A percentile compares a stretch with the other conserved stretches of the same genome.
Evolutionary conservation across 495 filamentous ascomycete species (phyloP).

Genomic region (Penicillium psychrofluorescens): DNA sequence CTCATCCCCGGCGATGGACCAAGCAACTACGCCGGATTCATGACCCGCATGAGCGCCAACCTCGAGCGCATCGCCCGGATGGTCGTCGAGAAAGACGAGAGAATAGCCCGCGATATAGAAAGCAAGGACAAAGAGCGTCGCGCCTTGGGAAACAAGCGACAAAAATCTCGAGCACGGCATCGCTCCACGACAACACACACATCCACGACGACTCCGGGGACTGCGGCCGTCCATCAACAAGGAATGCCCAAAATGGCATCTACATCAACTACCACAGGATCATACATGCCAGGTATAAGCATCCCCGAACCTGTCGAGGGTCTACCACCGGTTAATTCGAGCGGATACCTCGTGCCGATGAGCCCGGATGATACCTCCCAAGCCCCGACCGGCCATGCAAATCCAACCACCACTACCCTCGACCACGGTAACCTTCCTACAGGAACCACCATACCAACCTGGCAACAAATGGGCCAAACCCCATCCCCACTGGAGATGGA

Average conservation of each 20-base stretch:
- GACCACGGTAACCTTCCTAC: too few species aligned
- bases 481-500: conserved; percentile 6
- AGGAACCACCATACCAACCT: too few species aligned
- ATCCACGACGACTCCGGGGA: neutral
- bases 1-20: conserved; percentile 58
- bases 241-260: neutral
- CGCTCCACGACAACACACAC: conserved; percentile 5
- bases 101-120: conserved; percentile 17
- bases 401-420: neutral
- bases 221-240: neutral
- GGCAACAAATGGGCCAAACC: neutral
- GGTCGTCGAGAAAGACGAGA: conserved; percentile 80
- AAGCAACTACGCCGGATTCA: conserved; percentile 74
- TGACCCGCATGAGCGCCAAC: conserved; percentile 81
- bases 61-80: conserved; percentile 86
- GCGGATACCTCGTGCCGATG: conserved; percentile 33
- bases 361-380: conserved; percentile 10
- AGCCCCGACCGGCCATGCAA: neutral
- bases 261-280: neutral
- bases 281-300: conserved; percentile 6
- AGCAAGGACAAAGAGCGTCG: conserved; percentile 7
- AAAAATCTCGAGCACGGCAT: conserved; percentile 4
- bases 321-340: conserved; percentile 30
- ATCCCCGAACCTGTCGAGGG: conserved; percentile 30
- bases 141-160: conserved; percentile 6